phyloP scores from a whole-genome alignment of 176 grass and related monocot genomes.

The Urochloa ruziziensis region DNA sequence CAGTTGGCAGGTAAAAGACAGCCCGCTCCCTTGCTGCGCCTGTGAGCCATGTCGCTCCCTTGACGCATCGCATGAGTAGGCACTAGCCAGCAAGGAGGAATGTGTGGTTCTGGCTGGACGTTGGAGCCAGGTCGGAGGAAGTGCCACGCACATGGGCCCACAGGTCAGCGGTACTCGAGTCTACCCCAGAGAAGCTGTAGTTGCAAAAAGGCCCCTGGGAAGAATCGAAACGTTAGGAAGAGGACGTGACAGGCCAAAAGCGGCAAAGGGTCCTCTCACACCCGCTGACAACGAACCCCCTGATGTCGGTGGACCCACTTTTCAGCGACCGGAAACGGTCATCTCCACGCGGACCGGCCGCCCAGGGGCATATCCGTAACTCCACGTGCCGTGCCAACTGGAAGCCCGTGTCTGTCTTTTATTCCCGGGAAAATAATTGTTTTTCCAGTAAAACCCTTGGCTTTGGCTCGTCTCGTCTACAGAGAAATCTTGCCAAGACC shows the following conservation, averaged over 20 bases:
- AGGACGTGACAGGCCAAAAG: neutral
- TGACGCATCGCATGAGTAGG: too few species aligned
- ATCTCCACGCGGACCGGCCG: neutral
- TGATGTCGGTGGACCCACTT: too few species aligned
- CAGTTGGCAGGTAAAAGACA: too few species aligned
- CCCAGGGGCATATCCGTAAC: slow-evolving; percentile 9
- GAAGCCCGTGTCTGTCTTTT: neutral
- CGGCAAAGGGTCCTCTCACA: neutral
- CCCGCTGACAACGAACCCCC: too few species aligned
- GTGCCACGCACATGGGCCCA: neutral
- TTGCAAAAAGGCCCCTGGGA: neutral
- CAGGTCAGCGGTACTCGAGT: neutral
- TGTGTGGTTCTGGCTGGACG: neutral
- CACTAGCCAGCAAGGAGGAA: too few species aligned
- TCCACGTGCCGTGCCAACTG: neutral
- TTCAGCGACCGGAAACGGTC: neutral
- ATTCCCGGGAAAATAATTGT: too few species aligned
- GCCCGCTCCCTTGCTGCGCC: too few species aligned
- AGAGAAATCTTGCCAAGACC: too few species aligned
- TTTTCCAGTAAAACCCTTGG: neutral
- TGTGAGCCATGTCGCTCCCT: too few species aligned
- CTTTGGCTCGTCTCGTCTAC: too few species aligned
- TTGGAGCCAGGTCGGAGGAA: neutral
- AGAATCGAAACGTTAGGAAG: slow-evolving; percentile 20
- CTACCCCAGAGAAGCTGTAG: neutral